Base-by-base conservation (phyloP, 139 green algal genomes). In the Picochlorum sp. region DNA sequence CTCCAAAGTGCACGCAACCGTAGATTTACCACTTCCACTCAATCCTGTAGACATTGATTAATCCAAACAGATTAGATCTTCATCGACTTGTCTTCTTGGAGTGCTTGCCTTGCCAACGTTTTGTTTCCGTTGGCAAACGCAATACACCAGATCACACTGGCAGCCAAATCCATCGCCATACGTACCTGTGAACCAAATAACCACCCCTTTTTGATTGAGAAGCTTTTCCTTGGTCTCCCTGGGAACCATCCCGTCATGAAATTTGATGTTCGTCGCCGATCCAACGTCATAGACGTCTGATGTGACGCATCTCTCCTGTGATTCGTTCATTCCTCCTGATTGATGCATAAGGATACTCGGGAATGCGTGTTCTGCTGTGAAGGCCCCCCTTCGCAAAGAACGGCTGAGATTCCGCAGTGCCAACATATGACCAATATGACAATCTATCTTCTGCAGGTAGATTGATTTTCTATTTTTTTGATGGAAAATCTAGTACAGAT, bases 211-310 rank as follows among this genome's bases (percentile, higher is more conserved):
- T 73, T 97, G 91, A 20, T 80, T 72, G 62, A 97, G 66, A 2
- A 88, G 38, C 21, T 69, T 56, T 76, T 97, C 82, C 79, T 95
- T 95, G 41, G 62, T 54, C 4, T 66, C 67, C 11, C 73, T 73
- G 10, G 50, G 50, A 13, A 70, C 61, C 61, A 66, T 66, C 20
- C 81, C 80, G 63, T 95, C 89, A 52, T 96, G 88, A 82, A 88
- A 96, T 68, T 90, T 90, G 68, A 96, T 95, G 77, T 96, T 96
- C 4, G 85, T 95, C 4, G 84, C 86, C 6, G 72, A 45, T 32
- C 80, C 88, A 6, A 95, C 81, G 64, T 88, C 76, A 69, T 94
- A 92, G 1, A 83, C 64, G 10, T n/a, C 18, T n/a, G n/a, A 23
- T 23, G 62, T 69, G 11, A 62, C 41, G 15, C 47, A 26, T 54